A percentile compares a stretch with the other conserved stretches of the same genome.
Evolutionary conservation across 2,329 filamentous ascomycete species (phyloP).

Genomic region (Ploettnerulaceae sp.): DNA sequence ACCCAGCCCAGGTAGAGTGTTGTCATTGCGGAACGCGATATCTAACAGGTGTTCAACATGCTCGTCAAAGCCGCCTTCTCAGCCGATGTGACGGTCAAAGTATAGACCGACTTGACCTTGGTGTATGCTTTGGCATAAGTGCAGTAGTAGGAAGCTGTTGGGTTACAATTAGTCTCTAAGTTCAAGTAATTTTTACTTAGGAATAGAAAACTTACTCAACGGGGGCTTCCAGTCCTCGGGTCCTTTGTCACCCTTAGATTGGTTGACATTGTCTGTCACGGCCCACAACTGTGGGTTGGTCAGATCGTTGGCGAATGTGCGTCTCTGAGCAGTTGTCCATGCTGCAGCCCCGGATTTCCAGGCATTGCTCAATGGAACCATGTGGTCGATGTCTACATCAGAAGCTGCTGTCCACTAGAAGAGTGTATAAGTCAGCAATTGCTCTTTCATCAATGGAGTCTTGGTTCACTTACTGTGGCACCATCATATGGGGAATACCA

Average conservation of each 20-base stretch:
- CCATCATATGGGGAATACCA: conserved; percentile 75
- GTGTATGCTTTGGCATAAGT: conserved; percentile 72
- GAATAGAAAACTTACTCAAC: conserved; percentile 40
- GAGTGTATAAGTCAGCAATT: background rate
- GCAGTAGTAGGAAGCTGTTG: conserved; percentile 65
- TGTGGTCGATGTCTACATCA: conserved; percentile 78
- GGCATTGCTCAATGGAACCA: conserved; percentile 76
- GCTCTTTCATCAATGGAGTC: background rate
- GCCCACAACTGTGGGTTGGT: conserved; percentile 71
- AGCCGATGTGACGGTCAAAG: conserved; percentile 60
- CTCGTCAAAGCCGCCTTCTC: conserved; percentile 64
- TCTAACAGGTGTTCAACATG: conserved; percentile 62
- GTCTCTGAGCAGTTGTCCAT: conserved; percentile 65
- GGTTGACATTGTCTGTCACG: conserved; percentile 73
- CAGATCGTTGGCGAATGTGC: conserved; percentile 73
- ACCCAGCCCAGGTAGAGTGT: too few species aligned
- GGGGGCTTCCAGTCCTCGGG: conserved; percentile 76
- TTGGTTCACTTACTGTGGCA: conserved; percentile 36
- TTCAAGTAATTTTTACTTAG: too few species aligned
- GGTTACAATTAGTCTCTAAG: too few species aligned
- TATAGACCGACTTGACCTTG: conserved; percentile 70
- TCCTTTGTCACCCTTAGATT: conserved; percentile 65
- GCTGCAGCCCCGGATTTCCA: conserved; percentile 72
- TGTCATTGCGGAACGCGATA: background rate
- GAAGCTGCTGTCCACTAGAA: conserved; percentile 55